phyloP scores from a whole-genome alignment of 1,284 basidiomycete species.

The Hemileia vastatrix region DNA sequence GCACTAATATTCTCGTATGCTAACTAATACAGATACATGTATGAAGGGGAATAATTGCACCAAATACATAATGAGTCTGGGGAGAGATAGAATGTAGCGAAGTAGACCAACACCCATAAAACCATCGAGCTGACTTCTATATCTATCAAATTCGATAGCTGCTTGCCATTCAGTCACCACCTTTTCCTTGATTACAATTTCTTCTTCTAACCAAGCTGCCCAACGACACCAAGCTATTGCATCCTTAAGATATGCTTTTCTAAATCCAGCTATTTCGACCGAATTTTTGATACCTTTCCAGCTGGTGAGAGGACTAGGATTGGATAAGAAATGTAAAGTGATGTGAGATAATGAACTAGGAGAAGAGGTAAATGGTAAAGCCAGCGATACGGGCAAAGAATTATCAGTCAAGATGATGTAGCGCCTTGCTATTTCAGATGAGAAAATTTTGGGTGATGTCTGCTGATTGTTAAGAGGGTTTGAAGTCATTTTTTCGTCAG shows the following conservation, averaged over 20 bases:
- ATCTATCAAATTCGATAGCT: slow-evolving; percentile 14
- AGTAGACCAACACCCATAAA: background rate
- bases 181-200: slow-evolving; percentile 26
- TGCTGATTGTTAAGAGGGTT: too few species aligned
- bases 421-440: too few species aligned
- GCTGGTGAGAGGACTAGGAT: slow-evolving; percentile 29
- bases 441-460: too few species aligned
- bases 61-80: background rate
- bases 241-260: slow-evolving; percentile 36
- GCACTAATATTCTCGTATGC: background rate
- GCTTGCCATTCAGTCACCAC: slow-evolving; percentile 34
- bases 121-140: background rate
- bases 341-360: too few species aligned
- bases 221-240: slow-evolving; percentile 39
- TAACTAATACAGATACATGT: background rate
- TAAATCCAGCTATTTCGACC: slow-evolving; percentile 36
- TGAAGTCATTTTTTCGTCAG: too few species aligned
- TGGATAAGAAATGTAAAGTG: too few species aligned
- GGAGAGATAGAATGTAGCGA: background rate
- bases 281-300: slow-evolving; percentile 39
- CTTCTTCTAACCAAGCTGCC: slow-evolving; percentile 42
- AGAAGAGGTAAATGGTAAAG: too few species aligned
- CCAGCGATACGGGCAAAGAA: too few species aligned
- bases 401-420: too few species aligned
- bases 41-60: background rate